These are phyloP conservation scores for Beauveria sp. DNA, from an alignment of 2,329 filamentous ascomycete species.

Conservation along the genomic window DNA sequence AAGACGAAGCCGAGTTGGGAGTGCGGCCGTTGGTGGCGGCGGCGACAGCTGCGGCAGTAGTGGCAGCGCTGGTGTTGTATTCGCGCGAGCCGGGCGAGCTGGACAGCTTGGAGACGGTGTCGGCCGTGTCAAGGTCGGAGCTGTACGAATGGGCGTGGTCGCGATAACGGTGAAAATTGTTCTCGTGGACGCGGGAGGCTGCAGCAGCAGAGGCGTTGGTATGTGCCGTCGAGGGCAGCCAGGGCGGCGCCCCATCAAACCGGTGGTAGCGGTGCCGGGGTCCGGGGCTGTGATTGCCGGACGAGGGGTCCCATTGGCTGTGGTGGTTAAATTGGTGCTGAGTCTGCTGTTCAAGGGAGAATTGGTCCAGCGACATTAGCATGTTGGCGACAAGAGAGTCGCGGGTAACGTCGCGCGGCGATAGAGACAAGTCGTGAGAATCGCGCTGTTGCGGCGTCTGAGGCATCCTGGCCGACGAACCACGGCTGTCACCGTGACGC, in stretches of 20 bases:
- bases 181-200: not conserved
- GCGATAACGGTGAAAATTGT: not conserved
- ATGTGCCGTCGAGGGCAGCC: not conserved
- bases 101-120: slow-evolving; percentile 47
- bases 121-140: slow-evolving; percentile 50
- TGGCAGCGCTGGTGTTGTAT: slow-evolving; percentile 35
- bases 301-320: not conserved
- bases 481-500: not conserved
- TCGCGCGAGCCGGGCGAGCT: slow-evolving; percentile 42
- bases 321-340: slow-evolving; percentile 20
- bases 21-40: slow-evolving; percentile 52
- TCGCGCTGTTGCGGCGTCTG: slow-evolving; percentile 33
- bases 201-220: not conserved
- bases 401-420: slow-evolving; percentile 66
- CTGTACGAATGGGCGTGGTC: slow-evolving; percentile 45
- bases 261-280: slow-evolving; percentile 16
- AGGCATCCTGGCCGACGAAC: not conserved
- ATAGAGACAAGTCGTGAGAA: slow-evolving; percentile 81
- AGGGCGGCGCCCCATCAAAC: slow-evolving; percentile 6
- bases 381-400: slow-evolving; percentile 95
- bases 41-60: slow-evolving; percentile 61
- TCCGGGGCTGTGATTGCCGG: slow-evolving; percentile 12
- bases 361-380: slow-evolving; percentile 84
- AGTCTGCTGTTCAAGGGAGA: slow-evolving; percentile 46
- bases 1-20: not conserved